These are phyloP conservation scores for Streptanthus diversifolius DNA, from an alignment of 345 rosid genomes.

Conservation along the genomic window DNA sequence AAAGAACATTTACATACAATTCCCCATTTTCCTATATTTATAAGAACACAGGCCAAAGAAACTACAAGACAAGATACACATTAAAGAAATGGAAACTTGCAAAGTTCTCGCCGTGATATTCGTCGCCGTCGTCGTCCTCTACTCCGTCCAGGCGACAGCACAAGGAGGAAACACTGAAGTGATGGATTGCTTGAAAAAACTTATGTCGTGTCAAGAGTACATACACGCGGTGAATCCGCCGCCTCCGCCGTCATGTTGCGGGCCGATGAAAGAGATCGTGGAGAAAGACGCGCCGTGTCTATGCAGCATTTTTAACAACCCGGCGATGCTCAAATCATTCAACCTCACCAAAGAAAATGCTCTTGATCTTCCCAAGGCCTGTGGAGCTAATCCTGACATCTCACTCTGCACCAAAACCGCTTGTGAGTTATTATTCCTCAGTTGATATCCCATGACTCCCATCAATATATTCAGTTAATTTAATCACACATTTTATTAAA, in stretches of 20 bases:
- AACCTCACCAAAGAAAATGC: constrained; percentile 46
- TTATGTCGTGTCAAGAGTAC: constrained; percentile 47
- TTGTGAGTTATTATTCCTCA: constrained; percentile 6
- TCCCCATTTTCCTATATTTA: background rate
- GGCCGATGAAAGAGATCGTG: constrained; percentile 42
- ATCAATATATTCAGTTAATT: background rate
- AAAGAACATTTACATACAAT: background rate
- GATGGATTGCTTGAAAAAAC: constrained; percentile 36
- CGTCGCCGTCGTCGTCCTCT: background rate
- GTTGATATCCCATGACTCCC: background rate
- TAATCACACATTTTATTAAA: background rate
- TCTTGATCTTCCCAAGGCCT: constrained; percentile 44
- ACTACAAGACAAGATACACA: background rate
- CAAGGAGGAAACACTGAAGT: constrained; percentile 1
- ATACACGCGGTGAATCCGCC: constrained; percentile 25
- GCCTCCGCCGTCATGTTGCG: constrained; percentile 50
- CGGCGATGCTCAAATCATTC: constrained; percentile 27
- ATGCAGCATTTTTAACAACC: constrained; percentile 38
- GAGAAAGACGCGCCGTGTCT: constrained; percentile 40
- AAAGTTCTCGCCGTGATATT: background rate
- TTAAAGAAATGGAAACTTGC: background rate
- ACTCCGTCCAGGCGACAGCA: background rate
- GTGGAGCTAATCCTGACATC: constrained; percentile 42
- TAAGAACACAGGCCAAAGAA: background rate
- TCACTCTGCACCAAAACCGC: constrained; percentile 38